phyloP scores from a whole-genome alignment of 116 monocot species.

The Phalaenopsis hybrid region DNA sequence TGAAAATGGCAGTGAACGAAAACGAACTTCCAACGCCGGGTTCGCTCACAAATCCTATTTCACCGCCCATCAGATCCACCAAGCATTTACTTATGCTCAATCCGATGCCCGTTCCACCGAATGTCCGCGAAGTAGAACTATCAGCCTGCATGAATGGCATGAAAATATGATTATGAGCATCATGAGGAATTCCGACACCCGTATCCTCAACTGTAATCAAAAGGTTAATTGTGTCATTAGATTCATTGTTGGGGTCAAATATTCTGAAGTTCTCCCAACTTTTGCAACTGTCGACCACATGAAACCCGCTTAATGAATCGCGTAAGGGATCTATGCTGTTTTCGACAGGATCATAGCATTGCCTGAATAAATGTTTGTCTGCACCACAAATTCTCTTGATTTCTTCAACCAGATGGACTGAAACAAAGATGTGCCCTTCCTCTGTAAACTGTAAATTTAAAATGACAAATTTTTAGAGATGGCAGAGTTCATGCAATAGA shows the following conservation, averaged over 20 bases:
- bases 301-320: conserved; percentile 56
- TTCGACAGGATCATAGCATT: conserved; percentile 7
- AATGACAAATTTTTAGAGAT: background rate
- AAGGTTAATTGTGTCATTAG: conserved; percentile 34
- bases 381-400: conserved; percentile 21
- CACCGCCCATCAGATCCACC: conserved; percentile 73
- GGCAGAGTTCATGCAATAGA: conserved; percentile 17
- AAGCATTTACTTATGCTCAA: conserved; percentile 87
- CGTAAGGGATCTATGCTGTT: conserved; percentile 13
- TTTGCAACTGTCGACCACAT: conserved; percentile 43
- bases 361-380: conserved; percentile 4
- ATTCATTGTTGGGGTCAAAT: conserved; percentile 22
- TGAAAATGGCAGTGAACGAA: conserved; percentile 59
- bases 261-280: conserved; percentile 53
- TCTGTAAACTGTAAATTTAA: conserved; percentile 62
- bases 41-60: conserved; percentile 70
- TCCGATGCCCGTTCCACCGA: conserved; percentile 88
- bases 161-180: conserved; percentile 78
- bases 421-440: conserved; percentile 71
- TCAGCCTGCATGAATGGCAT: conserved; percentile 97
- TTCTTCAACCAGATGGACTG: conserved; percentile 58
- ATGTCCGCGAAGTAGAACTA: conserved; percentile 80
- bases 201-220: conserved; percentile 80
- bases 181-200: conserved; percentile 72
- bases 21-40: conserved; percentile 71